Evolutionary conservation across 2,329 filamentous ascomycete genomes (phyloP), one percentile per base, ranked within the genome.

Genomic region (Colletotrichum sp.): DNA sequence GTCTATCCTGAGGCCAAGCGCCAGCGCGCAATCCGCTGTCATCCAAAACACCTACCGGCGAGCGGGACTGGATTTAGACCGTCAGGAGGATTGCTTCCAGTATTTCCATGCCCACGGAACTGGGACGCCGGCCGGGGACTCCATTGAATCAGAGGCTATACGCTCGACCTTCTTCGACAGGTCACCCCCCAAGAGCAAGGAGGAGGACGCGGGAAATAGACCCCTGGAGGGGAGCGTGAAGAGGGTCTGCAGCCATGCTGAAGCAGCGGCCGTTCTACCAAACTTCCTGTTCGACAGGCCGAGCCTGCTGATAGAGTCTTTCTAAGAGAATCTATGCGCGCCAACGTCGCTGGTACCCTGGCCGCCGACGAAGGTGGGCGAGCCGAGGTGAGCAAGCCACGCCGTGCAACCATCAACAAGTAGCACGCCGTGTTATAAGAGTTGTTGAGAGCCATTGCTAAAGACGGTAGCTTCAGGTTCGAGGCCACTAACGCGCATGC

Each of bases 41-140:
- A 84, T 83, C 44, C 55, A 78, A 72, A 66, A 71, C 8, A 78
- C 80, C 1, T 85, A 85, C 73, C 24, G 34, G 16, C 34, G 65
- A 8, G 68, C 67, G 4, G 78, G 77, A 8, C 21, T 71, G 28
- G 32, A 72, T 28, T 26, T 59, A n/a, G 8, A 52, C 16, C 69
- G 79, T 18, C 78, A 76, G 13, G 68, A 65, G 16, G 67, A 69
- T 59, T 55, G 55, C 7, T 18, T 9, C n/a, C 67, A 69, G 18
- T 78, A 78, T 52, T 71, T 83, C 34, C 80, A 82, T 69, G 81
- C 80, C 26, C 86, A 87, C 64, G 85, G 85, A 2, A 87, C 86
- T 1, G 84, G 85, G 3, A 87, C 86, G 5, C 71, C 77, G 6
- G 80, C 80, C 3, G 86, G 86, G 1, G 86, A 87, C 71, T 83